These are phyloP conservation scores for Entomortierella chlamydospora DNA, from an alignment of 192 early-diverging fungal species.

Conservation along the genomic window DNA sequence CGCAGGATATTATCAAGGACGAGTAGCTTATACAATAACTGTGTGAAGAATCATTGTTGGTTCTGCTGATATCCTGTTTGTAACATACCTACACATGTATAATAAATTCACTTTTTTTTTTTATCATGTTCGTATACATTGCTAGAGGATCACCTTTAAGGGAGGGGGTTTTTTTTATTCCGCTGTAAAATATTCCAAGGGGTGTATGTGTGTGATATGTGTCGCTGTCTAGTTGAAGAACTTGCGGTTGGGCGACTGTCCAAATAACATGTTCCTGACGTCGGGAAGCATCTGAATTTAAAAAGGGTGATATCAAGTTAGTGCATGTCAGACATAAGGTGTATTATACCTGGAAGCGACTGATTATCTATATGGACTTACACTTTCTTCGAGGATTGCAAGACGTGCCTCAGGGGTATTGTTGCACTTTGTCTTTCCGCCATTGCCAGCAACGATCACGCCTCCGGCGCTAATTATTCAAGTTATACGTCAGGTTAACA, in stretches of 20 bases:
- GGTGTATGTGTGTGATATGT: not conserved
- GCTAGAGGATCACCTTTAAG: too few relatives aligned
- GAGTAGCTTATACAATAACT: not conserved
- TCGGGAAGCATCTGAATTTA: conserved; percentile 89
- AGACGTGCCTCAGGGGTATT: conserved; percentile 95
- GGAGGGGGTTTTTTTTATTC: not conserved
- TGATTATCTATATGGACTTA: conserved; percentile 31
- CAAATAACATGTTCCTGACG: conserved; percentile 91
- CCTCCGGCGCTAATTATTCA: conserved; percentile 80
- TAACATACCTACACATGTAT: conserved; percentile 14
- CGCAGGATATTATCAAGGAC: not conserved
- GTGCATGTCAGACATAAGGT: not conserved
- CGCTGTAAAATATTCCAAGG: not conserved
- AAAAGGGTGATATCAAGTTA: not conserved
- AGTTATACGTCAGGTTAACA: too few relatives aligned
- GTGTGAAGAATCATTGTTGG: too few relatives aligned
- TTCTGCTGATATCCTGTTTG: not conserved
- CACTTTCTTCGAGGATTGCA: conserved; percentile 82
- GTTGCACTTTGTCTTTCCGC: conserved; percentile 84
- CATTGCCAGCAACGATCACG: conserved; percentile 80
- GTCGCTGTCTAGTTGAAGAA: conserved; percentile 82
- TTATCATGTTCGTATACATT: not conserved
- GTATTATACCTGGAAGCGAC: not conserved
- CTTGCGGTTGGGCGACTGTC: conserved; percentile 88
- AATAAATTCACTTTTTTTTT: conserved; percentile 2